Evolutionary conservation across 108 stramenopile genomes (phyloP), one percentile per base, ranked within the genome.

Genomic region (Mediolabrus comicus): DNA sequence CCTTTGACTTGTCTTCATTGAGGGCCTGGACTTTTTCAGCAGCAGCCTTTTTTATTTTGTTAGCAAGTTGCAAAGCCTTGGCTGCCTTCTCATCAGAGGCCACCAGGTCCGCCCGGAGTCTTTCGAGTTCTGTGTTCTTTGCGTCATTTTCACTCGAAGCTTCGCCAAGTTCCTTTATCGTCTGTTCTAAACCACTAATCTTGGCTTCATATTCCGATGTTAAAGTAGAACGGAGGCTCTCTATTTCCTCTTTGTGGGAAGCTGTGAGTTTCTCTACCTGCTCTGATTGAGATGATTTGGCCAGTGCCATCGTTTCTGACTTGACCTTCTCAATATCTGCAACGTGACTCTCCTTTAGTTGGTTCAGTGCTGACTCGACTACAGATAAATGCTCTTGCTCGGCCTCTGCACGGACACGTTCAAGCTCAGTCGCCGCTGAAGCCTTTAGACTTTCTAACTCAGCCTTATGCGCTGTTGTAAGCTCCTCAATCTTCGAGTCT

Each of bases 1-100:
- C 31, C 19, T 71, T 61, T 3, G 49, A 30, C 36, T 81, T 75
- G 0, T 81, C 71, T 24, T 76, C 75, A 7, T 66, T 81, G 31
- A 81, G 38, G 11, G 30, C 7, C 39, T 69, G 36, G 39, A 79
- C 30, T 56, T 79, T 79, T 11, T 75, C 69, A 1, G 59, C 30
- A 6, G 71, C 74, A 3, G 83, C 83, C 19, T 73, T 74, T 53
- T 83, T 83, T 59, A 80, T 70, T 67, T 83, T 83, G 32, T 77
- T 83, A 1, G 79, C 75, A 1, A 80, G 17, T 25, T 79, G 72
- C 33, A 83, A 34, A 10, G 79, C 75, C 36, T 83, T 74, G 13
- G 69, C 58, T 41, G 60, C 53, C 29, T 80, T 80, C 65, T 80
- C 71, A 67, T 67, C 53, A 0, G 62, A 33, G 24, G 36, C 34